phyloP scores from a whole-genome alignment of 345 rosid species.

The Hibiscus trionum region DNA sequence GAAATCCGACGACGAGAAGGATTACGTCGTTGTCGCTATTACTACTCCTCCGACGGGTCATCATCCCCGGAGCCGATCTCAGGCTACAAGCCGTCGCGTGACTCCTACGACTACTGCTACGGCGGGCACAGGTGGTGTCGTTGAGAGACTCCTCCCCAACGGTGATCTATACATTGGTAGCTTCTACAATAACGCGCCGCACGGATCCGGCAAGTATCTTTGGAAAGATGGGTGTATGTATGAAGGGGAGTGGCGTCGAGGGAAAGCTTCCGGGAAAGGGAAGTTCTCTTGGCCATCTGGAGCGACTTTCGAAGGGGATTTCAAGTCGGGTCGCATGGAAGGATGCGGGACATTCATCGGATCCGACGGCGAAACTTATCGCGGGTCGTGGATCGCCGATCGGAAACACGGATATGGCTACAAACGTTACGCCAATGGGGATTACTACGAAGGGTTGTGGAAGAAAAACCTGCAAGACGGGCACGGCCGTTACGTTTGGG shows the following conservation, averaged over 20 bases:
- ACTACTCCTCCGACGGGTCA: conserved; percentile 16
- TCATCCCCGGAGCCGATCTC: conserved; percentile 49
- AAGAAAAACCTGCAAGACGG: conserved; percentile 83
- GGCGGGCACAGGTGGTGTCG: not conserved
- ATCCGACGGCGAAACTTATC: conserved; percentile 80
- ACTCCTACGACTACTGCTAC: conserved; percentile 41
- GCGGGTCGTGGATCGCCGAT: conserved; percentile 77
- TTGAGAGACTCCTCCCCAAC: conserved; percentile 66
- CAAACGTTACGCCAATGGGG: conserved; percentile 86
- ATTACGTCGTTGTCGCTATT: conserved; percentile 18
- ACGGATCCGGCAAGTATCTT: conserved; percentile 91
- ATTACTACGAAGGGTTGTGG: conserved; percentile 78
- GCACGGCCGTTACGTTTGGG: conserved; percentile 81
- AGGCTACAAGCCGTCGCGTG: conserved; percentile 59
- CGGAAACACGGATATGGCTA: conserved; percentile 76
- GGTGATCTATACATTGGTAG: conserved; percentile 64
- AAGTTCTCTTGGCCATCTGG: conserved; percentile 99
- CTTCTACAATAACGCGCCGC: conserved; percentile 62
- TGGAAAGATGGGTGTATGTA: conserved; percentile 99
- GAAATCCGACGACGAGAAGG: conserved; percentile 27
- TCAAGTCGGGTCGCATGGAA: conserved; percentile 88
- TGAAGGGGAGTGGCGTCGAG: conserved; percentile 93
- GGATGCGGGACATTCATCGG: conserved; percentile 85
- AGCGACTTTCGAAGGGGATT: conserved; percentile 87
- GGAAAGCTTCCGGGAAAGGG: conserved; percentile 95